These are phyloP conservation scores for Pythium volutum DNA, from an alignment of 352 stramenopile genomes.

Conservation along the genomic window DNA sequence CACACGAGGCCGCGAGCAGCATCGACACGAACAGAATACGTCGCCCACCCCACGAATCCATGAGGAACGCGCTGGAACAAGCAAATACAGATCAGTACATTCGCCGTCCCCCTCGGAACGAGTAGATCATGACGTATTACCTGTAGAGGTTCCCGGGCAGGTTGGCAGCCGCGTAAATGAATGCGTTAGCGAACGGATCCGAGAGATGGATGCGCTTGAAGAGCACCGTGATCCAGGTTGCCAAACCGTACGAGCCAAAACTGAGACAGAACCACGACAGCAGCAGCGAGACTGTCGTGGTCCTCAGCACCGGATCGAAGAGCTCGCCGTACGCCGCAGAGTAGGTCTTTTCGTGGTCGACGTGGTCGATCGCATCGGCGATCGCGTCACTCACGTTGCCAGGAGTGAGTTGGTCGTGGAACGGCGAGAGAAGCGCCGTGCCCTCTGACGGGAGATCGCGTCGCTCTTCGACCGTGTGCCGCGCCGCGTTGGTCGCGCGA, in stretches of 20 bases:
- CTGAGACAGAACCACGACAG: constrained; percentile 75
- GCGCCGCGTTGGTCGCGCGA: constrained; percentile 30
- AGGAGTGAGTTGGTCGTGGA: neutral
- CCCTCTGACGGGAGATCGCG: constrained; percentile 17
- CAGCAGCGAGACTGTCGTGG: constrained; percentile 61
- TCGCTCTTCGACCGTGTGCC: neutral
- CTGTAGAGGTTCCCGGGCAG: constrained; percentile 90
- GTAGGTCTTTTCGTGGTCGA: constrained; percentile 19
- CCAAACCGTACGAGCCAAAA: constrained; percentile 88
- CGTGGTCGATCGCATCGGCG: constrained; percentile 21
- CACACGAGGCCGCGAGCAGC: constrained; percentile 58
- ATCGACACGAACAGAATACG: constrained; percentile 75
- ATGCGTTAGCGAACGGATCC: constrained; percentile 89
- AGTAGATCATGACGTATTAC: constrained; percentile 23
- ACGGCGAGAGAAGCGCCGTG: constrained; percentile 34
- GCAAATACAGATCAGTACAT: neutral
- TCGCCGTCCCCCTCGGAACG: neutral
- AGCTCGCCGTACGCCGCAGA: constrained; percentile 35
- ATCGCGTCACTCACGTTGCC: constrained; percentile 16
- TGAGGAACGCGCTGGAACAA: constrained; percentile 42
- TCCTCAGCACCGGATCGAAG: constrained; percentile 54
- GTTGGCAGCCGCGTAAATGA: constrained; percentile 90
- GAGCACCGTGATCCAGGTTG: constrained; percentile 93
- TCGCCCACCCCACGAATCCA: constrained; percentile 65
- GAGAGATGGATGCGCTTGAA: constrained; percentile 90